These are phyloP conservation scores for Parietaria judaica DNA, from an alignment of 306 rosid genomes.

Conservation along the genomic window DNA sequence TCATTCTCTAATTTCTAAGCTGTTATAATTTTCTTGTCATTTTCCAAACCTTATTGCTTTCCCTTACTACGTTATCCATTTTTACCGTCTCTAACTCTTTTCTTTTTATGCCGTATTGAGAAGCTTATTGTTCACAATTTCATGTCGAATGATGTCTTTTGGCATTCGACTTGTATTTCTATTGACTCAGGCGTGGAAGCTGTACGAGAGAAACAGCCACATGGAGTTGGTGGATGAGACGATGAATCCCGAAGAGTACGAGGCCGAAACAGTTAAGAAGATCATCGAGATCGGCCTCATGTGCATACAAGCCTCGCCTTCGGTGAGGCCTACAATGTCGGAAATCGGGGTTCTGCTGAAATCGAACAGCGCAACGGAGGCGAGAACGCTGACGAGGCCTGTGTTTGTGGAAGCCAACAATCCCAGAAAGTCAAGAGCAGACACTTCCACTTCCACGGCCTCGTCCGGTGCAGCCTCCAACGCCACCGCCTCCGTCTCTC, in stretches of 20 bases:
- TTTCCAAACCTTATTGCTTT: too few species aligned
- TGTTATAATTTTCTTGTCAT: too few species aligned
- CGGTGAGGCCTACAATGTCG: conserved; percentile 59
- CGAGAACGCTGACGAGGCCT: conserved; percentile 41
- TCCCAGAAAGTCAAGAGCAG: conserved; percentile 16
- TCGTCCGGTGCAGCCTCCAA: conserved; percentile 34
- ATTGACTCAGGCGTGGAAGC: conserved; percentile 42
- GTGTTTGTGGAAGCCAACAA: conserved; percentile 40
- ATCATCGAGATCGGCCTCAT: conserved; percentile 39
- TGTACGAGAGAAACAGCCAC: conserved; percentile 34
- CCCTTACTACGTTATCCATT: too few species aligned
- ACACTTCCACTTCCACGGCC: conserved; percentile 36
- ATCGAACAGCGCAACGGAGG: conserved; percentile 24
- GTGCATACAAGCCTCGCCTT: conserved; percentile 55
- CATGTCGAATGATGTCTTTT: too few species aligned
- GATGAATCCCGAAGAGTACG: conserved; percentile 36
- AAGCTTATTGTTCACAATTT: too few species aligned
- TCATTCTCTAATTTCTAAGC: too few species aligned
- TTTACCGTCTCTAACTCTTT: too few species aligned
- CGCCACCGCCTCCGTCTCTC: conserved; percentile 47
- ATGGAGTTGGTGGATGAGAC: conserved; percentile 37
- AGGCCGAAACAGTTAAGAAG: conserved; percentile 44
- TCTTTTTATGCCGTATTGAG: too few species aligned
- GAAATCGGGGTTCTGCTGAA: conserved; percentile 45
- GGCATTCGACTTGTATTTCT: background rate